phyloP scores from a whole-genome alignment of 2,329 filamentous ascomycete genomes.

The Ophiostoma pallidulum region DNA sequence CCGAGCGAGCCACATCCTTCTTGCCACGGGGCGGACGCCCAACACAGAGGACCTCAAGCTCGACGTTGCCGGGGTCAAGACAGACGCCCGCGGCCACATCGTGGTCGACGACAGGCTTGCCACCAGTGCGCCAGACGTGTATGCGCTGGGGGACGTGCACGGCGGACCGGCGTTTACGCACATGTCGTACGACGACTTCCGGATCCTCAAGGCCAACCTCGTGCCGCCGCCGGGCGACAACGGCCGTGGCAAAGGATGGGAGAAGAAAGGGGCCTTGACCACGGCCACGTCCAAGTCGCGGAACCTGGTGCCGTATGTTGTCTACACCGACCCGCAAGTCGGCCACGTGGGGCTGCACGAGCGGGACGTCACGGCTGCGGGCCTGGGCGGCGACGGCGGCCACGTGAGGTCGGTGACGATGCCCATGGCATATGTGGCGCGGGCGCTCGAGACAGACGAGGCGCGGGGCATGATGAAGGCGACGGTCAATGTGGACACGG shows the following conservation, averaged over 20 bases:
- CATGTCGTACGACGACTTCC: slow-evolving; percentile 47
- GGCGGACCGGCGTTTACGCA: slow-evolving; percentile 46
- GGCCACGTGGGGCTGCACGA: slow-evolving; percentile 41
- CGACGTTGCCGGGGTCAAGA: slow-evolving; percentile 30
- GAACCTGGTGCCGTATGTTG: slow-evolving; percentile 35
- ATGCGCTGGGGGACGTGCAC: slow-evolving; percentile 42
- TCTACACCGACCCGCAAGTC: slow-evolving; percentile 46
- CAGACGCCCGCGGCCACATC: slow-evolving; percentile 34
- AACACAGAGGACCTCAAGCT: slow-evolving; percentile 40
- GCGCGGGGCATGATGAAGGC: slow-evolving; percentile 44
- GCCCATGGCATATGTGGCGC: slow-evolving; percentile 42
- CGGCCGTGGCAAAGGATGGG: slow-evolving; percentile 4
- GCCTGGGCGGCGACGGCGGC: slow-evolving; percentile 14
- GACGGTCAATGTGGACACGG: slow-evolving; percentile 36
- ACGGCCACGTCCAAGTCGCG: slow-evolving; percentile 19
- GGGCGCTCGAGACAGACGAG: slow-evolving; percentile 42
- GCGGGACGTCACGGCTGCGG: slow-evolving; percentile 20
- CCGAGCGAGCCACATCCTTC: slow-evolving; percentile 37
- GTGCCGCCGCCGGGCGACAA: slow-evolving; percentile 20
- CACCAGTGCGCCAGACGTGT: slow-evolving; percentile 34
- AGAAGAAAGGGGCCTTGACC: slow-evolving; percentile 12
- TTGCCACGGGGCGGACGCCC: slow-evolving; percentile 39
- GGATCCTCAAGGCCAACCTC: slow-evolving; percentile 39
- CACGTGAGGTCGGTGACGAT: slow-evolving; percentile 36
- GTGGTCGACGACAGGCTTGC: slow-evolving; percentile 33